Base-by-base conservation (phyloP, 1,284 basidiomycete genomes). In the Athelia psychrophila region DNA sequence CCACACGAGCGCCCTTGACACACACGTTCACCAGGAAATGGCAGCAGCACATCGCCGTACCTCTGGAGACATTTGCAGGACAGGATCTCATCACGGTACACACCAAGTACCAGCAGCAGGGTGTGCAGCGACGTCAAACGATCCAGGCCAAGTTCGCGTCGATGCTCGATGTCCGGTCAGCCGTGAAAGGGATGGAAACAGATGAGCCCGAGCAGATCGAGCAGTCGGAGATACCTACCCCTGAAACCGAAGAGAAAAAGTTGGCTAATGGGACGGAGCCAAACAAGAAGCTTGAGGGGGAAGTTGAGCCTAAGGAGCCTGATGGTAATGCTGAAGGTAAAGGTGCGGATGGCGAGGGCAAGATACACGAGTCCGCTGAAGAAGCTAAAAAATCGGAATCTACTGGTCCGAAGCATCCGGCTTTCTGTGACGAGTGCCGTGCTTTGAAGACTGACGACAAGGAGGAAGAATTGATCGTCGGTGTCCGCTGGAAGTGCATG, bases 41-140 rank as follows among this genome's bases (percentile, higher is more conserved):
- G 45, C 45, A 50, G 3, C 44, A 56, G 3, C 53, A 64, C 32
- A 56, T 76, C 3, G 67, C 71, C 13, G 60, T 73, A n/a, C 63
- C 71, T 4, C 56, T 69, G 6, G 59, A 62, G 22, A 54, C 61
- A 2, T 60, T 74, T 23, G 71, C 71, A 3, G 74, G 72, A 3
- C 60, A 65, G 44, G 70, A 72, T 50, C 64, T 77, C 20, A 56
- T 64, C 3, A 64, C 72, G 47, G 58, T 76, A 6, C 66, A 12
- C 33, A 12, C 33, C 12, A n/a, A 35, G 12, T 12, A 35, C n/a
- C 33, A 71, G 38, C 33, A 53, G 44, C 56, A 56, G 30, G 55
- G 51, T 4, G 16, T 18, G 18, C n/a, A 36, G 3, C 47, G 19
- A 36, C 35, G n/a, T 13, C 23, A 52, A 2, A 46, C 24, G 8